phyloP scores from a whole-genome alignment of 2,329 filamentous ascomycete species.

The Cryphonectria radicalis region DNA sequence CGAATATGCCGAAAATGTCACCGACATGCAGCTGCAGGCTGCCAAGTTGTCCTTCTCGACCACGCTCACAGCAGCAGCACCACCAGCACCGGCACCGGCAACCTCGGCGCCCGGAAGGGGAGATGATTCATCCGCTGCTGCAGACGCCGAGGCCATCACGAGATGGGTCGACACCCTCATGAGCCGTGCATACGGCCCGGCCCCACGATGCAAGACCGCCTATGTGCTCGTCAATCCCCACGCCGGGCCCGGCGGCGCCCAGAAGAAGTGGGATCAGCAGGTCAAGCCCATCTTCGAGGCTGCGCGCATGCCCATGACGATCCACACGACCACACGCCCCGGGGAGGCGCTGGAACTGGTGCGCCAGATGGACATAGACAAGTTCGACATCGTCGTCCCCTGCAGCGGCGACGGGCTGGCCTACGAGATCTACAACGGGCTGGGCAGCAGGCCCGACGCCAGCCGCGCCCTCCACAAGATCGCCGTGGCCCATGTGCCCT shows the following conservation, averaged over 20 bases:
- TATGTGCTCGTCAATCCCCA: constrained; percentile 92
- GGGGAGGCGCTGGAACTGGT: constrained; percentile 82
- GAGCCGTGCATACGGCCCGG: constrained; percentile 69
- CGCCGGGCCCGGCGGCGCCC: constrained; percentile 78
- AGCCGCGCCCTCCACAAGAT: constrained; percentile 73
- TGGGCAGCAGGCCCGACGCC: constrained; percentile 78
- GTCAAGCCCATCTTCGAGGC: constrained; percentile 83
- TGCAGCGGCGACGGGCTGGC: constrained; percentile 92
- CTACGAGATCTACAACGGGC: constrained; percentile 92
- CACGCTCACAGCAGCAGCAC: neutral
- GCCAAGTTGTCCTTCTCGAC: constrained; percentile 61
- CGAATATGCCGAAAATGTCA: constrained; percentile 68
- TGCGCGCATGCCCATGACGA: constrained; percentile 75
- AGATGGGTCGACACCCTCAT: constrained; percentile 70
- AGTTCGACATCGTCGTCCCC: constrained; percentile 83
- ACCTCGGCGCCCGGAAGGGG: constrained; percentile 27
- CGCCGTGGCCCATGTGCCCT: constrained; percentile 85
- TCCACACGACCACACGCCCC: constrained; percentile 70
- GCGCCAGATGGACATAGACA: constrained; percentile 74
- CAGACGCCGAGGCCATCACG: constrained; percentile 47
- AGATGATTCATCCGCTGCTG: constrained; percentile 38
- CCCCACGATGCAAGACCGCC: constrained; percentile 73
- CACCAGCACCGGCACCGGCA: neutral
- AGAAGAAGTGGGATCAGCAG: constrained; percentile 73
- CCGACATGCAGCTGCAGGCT: constrained; percentile 64